Evolutionary conservation across 2,329 filamentous ascomycete species (phyloP), one percentile per base, ranked within the genome.

Genomic region (Fusarium guadeloupense): DNA sequence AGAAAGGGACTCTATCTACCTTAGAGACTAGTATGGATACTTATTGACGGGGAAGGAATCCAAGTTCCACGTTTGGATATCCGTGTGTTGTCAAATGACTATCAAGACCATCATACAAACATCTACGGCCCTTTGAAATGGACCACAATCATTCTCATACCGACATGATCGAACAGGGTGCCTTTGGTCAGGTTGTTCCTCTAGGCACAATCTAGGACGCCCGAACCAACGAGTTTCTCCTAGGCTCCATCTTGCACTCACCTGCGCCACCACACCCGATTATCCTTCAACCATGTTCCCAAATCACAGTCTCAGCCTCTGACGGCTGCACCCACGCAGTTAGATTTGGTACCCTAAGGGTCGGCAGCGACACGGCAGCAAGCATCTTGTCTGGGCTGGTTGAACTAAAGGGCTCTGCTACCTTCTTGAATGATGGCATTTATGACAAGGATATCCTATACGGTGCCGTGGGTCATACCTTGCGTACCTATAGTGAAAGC

Each of bases 191-290:
- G 5, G 8, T 41, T 13, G 62, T 58, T 2, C 6, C 49, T 1
- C 48, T 67, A 1, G 59, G 64, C 1, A 58, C 64, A 1, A 16
- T 67, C 23, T 67, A 67, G n/a, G 49, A 68, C 12, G 54, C 54
- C 4, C 53, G 21, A 4, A 20, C 38, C 10, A 64, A 62, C 8
- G 21, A 28, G 4, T 67, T 67, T 4, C 48, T 68, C 7, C 6
- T 35, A 0, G 41, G 31, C 1, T 64, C 62, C 1, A 14, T 63
- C 9, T 13, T 66, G 3, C 41, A 25, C 23, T n/a, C 37, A 13
- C 8, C 19, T 1, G 21, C 12, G 2, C 10, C 7, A 0, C 40
- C 39, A 1, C 13, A 21, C 4, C 7, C 6, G 1, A 9, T 50
- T 6, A 34, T 33, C 9, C 19, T 25, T 20, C 28, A 14, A 6